Evolutionary conservation across 2,329 filamentous ascomycete species (phyloP).

Genomic region (Elsinoe perseae): DNA sequence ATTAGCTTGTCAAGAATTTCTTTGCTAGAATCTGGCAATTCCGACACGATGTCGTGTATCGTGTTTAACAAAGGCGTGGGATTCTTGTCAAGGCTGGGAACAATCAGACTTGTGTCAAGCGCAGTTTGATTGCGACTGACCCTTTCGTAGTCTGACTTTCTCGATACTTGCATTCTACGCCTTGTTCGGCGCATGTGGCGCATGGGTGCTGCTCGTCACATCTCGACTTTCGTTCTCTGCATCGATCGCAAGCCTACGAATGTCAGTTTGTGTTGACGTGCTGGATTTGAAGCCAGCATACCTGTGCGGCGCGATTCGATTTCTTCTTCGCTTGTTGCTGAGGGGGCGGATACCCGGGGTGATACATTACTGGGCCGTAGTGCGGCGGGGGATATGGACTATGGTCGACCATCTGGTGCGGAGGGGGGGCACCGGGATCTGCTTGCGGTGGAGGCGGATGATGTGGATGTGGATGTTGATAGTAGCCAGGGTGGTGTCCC

Average conservation of each 20-base stretch:
- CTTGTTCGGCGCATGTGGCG: conserved; percentile 79
- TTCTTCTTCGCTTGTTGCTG: conserved; percentile 26
- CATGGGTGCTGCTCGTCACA: conserved; percentile 83
- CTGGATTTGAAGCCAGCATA: conserved; percentile 16
- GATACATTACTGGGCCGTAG: not conserved
- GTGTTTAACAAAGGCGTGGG: conserved; percentile 28
- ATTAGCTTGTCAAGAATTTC: conserved; percentile 37
- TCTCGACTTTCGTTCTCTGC: conserved; percentile 79
- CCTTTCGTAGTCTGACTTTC: conserved; percentile 78
- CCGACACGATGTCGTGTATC: conserved; percentile 38
- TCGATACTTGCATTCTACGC: conserved; percentile 74
- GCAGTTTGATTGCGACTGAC: not conserved
- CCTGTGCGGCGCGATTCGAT: conserved; percentile 32
- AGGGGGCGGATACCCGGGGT: conserved; percentile 23
- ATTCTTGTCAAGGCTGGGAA: not conserved
- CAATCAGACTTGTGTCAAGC: conserved; percentile 44
- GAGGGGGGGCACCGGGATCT: conserved; percentile 22
- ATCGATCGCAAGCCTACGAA: conserved; percentile 77
- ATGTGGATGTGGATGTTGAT: conserved; percentile 13
- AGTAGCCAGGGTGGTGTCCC: not conserved
- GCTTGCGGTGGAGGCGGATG: conserved; percentile 22
- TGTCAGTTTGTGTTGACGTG: conserved; percentile 3
- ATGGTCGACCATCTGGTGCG: conserved; percentile 27
- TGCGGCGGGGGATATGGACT: conserved; percentile 19
- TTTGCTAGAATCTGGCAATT: conserved; percentile 28